phyloP scores from a whole-genome alignment of 1,139 yeast genomes.

The Debaryomyces coudertii region DNA sequence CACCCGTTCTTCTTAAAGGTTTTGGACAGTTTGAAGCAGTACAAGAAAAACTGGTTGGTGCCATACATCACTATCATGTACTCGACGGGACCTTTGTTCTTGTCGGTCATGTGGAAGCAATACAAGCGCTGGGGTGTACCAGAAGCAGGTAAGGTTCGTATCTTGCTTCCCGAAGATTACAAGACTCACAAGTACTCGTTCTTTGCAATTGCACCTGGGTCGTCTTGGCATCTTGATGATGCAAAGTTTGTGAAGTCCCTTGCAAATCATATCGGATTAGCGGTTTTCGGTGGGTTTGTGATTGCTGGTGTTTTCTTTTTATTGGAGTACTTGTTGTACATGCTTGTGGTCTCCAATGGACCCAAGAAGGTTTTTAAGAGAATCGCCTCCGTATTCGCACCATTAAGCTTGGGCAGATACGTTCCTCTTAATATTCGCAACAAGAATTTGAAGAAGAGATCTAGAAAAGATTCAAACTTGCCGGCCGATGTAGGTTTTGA shows the following conservation, averaged over 20 bases:
- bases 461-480: slow-evolving; percentile 60
- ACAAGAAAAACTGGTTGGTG: slow-evolving; percentile 72
- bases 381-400: slow-evolving; percentile 9
- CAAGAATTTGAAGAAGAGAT: slow-evolving; percentile 37
- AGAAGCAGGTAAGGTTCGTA: slow-evolving; percentile 62
- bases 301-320: slow-evolving; percentile 59
- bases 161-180: slow-evolving; percentile 73
- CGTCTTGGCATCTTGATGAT: slow-evolving; percentile 89
- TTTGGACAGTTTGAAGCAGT: slow-evolving; percentile 62
- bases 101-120: slow-evolving; percentile 85
- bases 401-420: background rate
- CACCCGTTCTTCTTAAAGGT: slow-evolving; percentile 85
- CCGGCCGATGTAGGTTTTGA: slow-evolving; percentile 43
- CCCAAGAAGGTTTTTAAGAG: slow-evolving; percentile 32
- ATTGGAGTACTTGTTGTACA: slow-evolving; percentile 64
- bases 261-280: slow-evolving; percentile 69
- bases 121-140: slow-evolving; percentile 80
- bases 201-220: slow-evolving; percentile 74
- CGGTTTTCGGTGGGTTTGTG: slow-evolving; percentile 68
- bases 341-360: slow-evolving; percentile 40
- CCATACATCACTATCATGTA: slow-evolving; percentile 93
- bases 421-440: slow-evolving; percentile 9
- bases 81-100: slow-evolving; percentile 88
- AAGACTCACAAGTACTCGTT: slow-evolving; percentile 61
- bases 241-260: slow-evolving; percentile 73